Evolutionary conservation across 2,329 filamentous ascomycete genomes (phyloP).

Genomic region (Rhynchosporium graminicola): DNA sequence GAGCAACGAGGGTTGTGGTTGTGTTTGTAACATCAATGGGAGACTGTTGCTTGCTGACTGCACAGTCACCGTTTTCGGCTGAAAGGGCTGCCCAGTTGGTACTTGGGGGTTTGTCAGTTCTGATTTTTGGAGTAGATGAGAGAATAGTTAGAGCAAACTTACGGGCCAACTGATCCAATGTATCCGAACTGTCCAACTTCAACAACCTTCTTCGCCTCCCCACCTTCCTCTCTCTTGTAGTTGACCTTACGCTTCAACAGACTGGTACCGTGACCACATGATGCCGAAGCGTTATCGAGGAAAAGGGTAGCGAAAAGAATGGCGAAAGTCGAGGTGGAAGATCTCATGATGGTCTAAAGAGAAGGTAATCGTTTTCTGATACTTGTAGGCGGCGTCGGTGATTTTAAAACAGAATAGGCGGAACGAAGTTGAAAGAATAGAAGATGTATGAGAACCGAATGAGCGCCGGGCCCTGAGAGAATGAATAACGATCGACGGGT

Average conservation of each 20-base stretch:
- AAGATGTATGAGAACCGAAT: slow-evolving; percentile 7
- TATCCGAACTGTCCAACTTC: slow-evolving; percentile 28
- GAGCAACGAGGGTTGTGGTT: slow-evolving; percentile 11
- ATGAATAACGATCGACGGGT: slow-evolving; percentile 16
- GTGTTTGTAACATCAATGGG: slow-evolving; percentile 27
- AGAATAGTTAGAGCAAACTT: slow-evolving; percentile 8
- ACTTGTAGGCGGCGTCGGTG: not conserved
- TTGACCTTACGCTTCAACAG: slow-evolving; percentile 23
- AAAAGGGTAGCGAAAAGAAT: slow-evolving; percentile 20
- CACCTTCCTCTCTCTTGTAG: slow-evolving; percentile 18
- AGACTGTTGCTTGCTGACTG: slow-evolving; percentile 25
- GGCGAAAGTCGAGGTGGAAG: slow-evolving; percentile 12
- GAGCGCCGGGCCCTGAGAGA: slow-evolving; percentile 15
- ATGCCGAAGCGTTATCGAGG: slow-evolving; percentile 22
- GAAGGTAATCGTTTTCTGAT: slow-evolving; percentile 1
- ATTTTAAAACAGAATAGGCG: not conserved
- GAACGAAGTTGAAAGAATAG: not conserved
- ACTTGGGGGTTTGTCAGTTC: slow-evolving; percentile 13
- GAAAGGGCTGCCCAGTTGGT: slow-evolving; percentile 25
- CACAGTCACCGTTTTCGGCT: slow-evolving; percentile 23
- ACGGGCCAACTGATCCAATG: slow-evolving; percentile 27
- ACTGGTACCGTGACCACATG: slow-evolving; percentile 30
- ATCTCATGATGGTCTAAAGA: slow-evolving; percentile 13
- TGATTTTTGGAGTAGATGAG: not conserved
- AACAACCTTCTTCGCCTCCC: slow-evolving; percentile 17